phyloP scores from a whole-genome alignment of 202 grass and related monocot genomes.

The Eragrostis tef region DNA sequence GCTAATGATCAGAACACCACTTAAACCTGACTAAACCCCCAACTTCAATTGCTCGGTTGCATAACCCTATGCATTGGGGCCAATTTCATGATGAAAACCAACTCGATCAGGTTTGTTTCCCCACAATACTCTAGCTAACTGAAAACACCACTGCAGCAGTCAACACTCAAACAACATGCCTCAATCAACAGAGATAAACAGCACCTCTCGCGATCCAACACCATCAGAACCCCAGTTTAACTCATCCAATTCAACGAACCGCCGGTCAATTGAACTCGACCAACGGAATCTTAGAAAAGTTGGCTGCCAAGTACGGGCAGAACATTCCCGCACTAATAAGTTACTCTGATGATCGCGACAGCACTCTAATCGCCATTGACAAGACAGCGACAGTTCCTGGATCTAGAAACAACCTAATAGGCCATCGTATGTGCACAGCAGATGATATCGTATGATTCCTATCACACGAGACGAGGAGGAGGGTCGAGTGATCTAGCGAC shows the following conservation, averaged over 20 bases:
- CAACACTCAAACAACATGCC: neutral
- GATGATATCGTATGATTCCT: neutral
- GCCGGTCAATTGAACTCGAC: neutral
- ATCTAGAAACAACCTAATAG: neutral
- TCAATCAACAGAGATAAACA: neutral
- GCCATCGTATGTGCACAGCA: neutral
- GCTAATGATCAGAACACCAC: neutral
- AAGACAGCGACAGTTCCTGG: neutral
- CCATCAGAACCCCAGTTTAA: neutral
- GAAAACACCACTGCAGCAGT: neutral
- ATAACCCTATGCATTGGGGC: neutral
- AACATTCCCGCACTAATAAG: neutral
- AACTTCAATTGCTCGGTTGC: neutral
- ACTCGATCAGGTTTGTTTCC: neutral
- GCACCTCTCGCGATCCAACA: neutral
- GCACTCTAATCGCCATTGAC: neutral
- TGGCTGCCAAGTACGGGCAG: neutral
- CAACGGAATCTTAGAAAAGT: neutral
- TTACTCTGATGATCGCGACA: neutral
- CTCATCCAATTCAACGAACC: neutral
- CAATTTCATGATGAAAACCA: neutral
- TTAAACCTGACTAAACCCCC: neutral
- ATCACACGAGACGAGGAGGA: neutral
- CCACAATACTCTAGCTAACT: neutral
- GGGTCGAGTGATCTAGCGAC: slow-evolving; percentile 5